A percentile compares a stretch with the other conserved stretches of the same genome.
Conservation (phyloP, 1,284 basidiomycete species). For the Pseudozyma sp. region DNA sequence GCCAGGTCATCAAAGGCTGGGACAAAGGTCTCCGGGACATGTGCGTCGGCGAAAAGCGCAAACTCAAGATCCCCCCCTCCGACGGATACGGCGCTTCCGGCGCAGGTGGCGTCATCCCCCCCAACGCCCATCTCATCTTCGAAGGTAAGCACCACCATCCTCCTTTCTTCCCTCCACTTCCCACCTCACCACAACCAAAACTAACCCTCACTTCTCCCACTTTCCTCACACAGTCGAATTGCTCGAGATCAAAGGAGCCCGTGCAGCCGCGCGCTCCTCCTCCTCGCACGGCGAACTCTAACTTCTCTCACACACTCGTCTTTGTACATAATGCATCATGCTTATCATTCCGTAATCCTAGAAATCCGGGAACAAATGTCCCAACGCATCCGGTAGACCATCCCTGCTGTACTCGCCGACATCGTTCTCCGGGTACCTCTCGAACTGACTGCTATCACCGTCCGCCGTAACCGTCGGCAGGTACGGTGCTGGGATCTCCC, state of each 20-base stretch:
- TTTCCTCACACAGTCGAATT: constrained; percentile 34
- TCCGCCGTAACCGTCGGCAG: constrained; percentile 74
- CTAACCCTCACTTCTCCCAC: too few species aligned
- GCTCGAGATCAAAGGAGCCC: constrained; percentile 46
- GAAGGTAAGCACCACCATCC: constrained; percentile 72
- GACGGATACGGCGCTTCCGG: constrained; percentile 77
- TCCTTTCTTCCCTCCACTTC: background rate
- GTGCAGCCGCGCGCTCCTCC: constrained; percentile 20
- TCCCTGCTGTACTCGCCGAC: constrained; percentile 58
- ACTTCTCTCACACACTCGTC: background rate
- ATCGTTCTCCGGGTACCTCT: constrained; percentile 66
- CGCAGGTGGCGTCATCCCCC: constrained; percentile 82
- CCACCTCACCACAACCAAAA: background rate
- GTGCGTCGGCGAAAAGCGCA: constrained; percentile 90
- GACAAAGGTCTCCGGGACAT: constrained; percentile 75
- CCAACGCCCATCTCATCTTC: constrained; percentile 86
- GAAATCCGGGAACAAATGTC: constrained; percentile 65
- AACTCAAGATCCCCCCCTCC: constrained; percentile 71
- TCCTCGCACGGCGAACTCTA: constrained; percentile 22
- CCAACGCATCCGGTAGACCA: constrained; percentile 59
- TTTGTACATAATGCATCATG: too few species aligned
- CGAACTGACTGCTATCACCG: constrained; percentile 69
- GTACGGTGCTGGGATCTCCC: constrained; percentile 97
- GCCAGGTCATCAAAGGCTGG: constrained; percentile 81
- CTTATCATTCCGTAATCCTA: constrained; percentile 9